Evolutionary conservation across 2,329 filamentous ascomycete species (phyloP), one percentile per base, ranked within the genome.

Genomic region (Hymenoscyphus repandus): DNA sequence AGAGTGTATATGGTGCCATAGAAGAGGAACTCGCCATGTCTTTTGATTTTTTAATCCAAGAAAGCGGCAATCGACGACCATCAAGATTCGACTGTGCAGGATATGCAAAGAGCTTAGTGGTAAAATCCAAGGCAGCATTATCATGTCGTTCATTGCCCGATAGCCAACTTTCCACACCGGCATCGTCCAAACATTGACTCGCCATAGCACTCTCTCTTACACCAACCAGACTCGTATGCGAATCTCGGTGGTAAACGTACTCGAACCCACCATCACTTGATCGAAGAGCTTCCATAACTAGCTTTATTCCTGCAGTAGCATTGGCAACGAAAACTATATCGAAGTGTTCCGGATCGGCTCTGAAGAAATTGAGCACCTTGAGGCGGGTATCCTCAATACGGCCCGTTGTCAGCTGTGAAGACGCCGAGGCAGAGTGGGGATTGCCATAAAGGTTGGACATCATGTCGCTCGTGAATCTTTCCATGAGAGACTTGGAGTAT

Each of bases 1-100:
- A 72, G 22, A 96, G 70, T 0, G 86, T 88, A 62, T 85, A 90
- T 64, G 47, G 57, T 1, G 46, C 39, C 10, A 48, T 48, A n/a
- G 59, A 34, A 1, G 45, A 39, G 11, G 50, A 47, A 15, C 59
- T 36, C 37, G 61, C 58, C 36, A 58, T 63, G 31, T 65, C 59
- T 49, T 76, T 74, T 45, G 83, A 62, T 20, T 69, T 62, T 43
- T 68, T 64, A 41, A 78, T 75, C 91, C 90, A 96, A 3, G 73
- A 68, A 13, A 90, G 66, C 6, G 90, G 88, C 52, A 89, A 76
- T 47, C 88, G 81, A 18, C 77, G 79, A 2, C 92, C 92, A 57
- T 92, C 86, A 86, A 96, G 87, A 64, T 96, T 96, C 31, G 91
- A 96, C 66, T 97, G 92, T 1, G 85, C 91, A 6, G 92, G 87